Conservation (phyloP, 306 rosid genomes). For the Cicer chorassanicum region DNA sequence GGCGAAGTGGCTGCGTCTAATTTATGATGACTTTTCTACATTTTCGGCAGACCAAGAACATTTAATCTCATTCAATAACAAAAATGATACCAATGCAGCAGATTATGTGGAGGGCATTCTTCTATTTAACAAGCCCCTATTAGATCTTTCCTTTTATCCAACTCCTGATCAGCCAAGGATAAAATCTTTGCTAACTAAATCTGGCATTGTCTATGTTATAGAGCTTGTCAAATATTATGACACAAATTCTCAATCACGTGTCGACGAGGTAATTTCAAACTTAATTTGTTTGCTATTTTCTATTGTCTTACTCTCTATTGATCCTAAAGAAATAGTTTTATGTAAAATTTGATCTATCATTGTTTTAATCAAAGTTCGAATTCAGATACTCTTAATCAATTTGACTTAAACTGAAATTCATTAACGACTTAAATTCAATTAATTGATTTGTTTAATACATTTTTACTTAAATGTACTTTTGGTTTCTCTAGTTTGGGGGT, state of each 20-base stretch:
- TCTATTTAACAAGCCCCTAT: slow-evolving; percentile 50
- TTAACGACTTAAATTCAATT: too few species aligned
- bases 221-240: slow-evolving; percentile 63
- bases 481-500: too few species aligned
- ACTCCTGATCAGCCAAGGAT: slow-evolving; percentile 53
- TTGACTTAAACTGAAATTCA: too few species aligned
- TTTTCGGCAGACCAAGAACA: slow-evolving; percentile 68
- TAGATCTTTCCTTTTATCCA: slow-evolving; percentile 68
- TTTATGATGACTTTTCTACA: slow-evolving; percentile 61
- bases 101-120: slow-evolving; percentile 72
- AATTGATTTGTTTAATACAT: too few species aligned
- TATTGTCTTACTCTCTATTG: not conserved
- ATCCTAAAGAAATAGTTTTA: not conserved
- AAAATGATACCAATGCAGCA: slow-evolving; percentile 28
- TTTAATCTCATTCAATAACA: slow-evolving; percentile 46
- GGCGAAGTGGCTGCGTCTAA: slow-evolving; percentile 69
- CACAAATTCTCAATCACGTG: slow-evolving; percentile 15
- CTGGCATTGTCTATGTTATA: slow-evolving; percentile 59
- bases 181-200: slow-evolving; percentile 49
- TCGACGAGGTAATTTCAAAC: slow-evolving; percentile 51
- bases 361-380: too few species aligned
- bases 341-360: too few species aligned
- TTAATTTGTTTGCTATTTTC: not conserved
- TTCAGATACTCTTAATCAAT: too few species aligned
- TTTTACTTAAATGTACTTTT: too few species aligned